Conservation (phyloP, 441 rosid genomes). For the Adansonia grandidieri region DNA sequence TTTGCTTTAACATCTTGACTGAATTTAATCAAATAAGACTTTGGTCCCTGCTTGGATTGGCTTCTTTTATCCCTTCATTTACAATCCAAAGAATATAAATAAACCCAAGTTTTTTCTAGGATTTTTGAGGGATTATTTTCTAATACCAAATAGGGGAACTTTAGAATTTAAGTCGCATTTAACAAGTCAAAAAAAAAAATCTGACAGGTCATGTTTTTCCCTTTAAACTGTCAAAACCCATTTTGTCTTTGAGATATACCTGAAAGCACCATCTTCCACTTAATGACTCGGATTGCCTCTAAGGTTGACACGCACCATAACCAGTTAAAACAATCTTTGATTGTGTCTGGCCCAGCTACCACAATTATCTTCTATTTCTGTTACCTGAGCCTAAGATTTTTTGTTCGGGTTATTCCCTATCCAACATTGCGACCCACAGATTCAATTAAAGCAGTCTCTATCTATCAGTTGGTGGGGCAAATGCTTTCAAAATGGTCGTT, state of each 20-base stretch:
- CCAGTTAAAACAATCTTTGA: not conserved
- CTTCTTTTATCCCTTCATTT: not conserved
- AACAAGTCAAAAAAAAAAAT: not conserved
- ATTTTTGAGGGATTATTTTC: not conserved
- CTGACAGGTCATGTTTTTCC: not conserved
- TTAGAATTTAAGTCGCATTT: not conserved
- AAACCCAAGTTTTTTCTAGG: not conserved
- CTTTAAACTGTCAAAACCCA: not conserved
- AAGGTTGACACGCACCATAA: slow-evolving; percentile 18
- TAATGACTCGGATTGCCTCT: not conserved
- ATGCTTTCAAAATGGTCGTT: slow-evolving; percentile 29
- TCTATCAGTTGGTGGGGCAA: slow-evolving; percentile 26
- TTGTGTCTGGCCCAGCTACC: slow-evolving; percentile 26
- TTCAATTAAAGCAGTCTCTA: slow-evolving; percentile 26
- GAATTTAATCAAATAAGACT: not conserved
- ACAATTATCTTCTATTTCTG: slow-evolving; percentile 7
- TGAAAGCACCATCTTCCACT: slow-evolving; percentile 7
- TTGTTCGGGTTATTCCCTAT: slow-evolving; percentile 10
- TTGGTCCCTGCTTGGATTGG: not conserved
- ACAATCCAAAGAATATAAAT: not conserved
- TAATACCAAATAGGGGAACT: not conserved
- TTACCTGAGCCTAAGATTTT: slow-evolving; percentile 15
- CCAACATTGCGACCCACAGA: slow-evolving; percentile 28
- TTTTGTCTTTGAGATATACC: not conserved
- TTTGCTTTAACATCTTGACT: not conserved